Base-by-base conservation (phyloP, 495 filamentous ascomycete genomes). In the Astrothelium macrocarpum region DNA sequence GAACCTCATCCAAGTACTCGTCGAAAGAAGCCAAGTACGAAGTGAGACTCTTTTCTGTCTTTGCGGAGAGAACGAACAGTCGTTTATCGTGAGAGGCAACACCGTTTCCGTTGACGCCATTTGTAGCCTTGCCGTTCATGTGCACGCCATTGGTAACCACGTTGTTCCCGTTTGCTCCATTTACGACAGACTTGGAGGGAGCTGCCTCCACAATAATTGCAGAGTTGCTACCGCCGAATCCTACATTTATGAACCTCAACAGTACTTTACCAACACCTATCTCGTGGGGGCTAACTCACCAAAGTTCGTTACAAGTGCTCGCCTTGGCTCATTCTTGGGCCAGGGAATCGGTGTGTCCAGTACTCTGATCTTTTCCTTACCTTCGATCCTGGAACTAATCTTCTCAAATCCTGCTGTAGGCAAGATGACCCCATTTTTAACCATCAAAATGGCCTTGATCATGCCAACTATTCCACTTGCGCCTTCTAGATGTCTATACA, bases 391-490 rank as follows among this genome's bases (percentile, higher is more conserved):
- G 0, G 76, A 74, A 58, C 82, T 83, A 1, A 74, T 73, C 25
- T 71, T 71, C 36, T 79, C 70, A 42, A 78, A 77, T 60, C 75
- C 73, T 39, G 76, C 67, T 56, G 67, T 76, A 4, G 78, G 74
- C 1, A 76, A 79, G 32, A 84, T 79, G 34, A 74, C 59, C 23
- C 79, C 79, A 66, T 79, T 78, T 62, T 87, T 82, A 34, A 87
- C 71, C 76, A 82, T 83, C 56, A 85, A 63, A n/a, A 77, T 72
- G 0, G 79, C 77, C 64, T 87, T 87, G 61, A 87, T 82, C 7
- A 87, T 66, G 2, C 80, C 81, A 0, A 81, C 76, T 29, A 87
- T 75, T 23, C 85, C 84, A 60, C 78, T 79, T 14, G 78, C 77
- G 12, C 78, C 81, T 67, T 87, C 85, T 1, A 79, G 65, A 67